phyloP scores from a whole-genome alignment of 768 basidiomycete genomes.

The Roridomyces roridus region DNA sequence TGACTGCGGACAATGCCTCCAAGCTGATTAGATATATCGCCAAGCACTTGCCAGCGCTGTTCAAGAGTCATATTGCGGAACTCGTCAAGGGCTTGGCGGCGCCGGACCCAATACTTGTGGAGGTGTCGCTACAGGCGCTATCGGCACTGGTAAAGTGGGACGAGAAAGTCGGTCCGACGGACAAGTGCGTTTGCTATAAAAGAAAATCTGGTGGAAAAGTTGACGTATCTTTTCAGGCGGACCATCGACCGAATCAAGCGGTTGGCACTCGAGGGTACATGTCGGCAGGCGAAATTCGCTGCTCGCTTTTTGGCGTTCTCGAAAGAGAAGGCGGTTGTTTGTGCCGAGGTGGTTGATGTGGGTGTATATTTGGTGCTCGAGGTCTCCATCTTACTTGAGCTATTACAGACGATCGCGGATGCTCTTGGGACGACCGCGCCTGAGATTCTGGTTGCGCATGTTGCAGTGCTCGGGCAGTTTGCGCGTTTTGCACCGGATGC shows the following conservation, averaged over 20 bases:
- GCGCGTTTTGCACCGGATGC: slow-evolving; percentile 69
- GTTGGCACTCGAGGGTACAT: slow-evolving; percentile 63
- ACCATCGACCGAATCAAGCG: slow-evolving; percentile 68
- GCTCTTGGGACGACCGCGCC: slow-evolving; percentile 52
- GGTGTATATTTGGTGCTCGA: slow-evolving; percentile 27
- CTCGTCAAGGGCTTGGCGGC: slow-evolving; percentile 75
- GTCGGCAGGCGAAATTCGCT: slow-evolving; percentile 84
- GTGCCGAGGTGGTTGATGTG: slow-evolving; percentile 70
- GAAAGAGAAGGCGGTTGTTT: slow-evolving; percentile 56
- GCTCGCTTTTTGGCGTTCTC: slow-evolving; percentile 72
- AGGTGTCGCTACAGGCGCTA: slow-evolving; percentile 78
- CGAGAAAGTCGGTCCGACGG: slow-evolving; percentile 57
- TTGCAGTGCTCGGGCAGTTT: slow-evolving; percentile 78
- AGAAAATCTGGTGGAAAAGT: background rate
- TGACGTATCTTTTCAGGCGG: slow-evolving; percentile 50
- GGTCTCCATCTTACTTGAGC: no score
- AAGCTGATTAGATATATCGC: slow-evolving; percentile 65
- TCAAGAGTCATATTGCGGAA: slow-evolving; percentile 76
- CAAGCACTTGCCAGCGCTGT: slow-evolving; percentile 78
- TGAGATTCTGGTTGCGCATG: slow-evolving; percentile 65
- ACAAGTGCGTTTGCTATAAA: slow-evolving; percentile 61
- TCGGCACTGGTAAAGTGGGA: slow-evolving; percentile 71
- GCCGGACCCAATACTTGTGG: slow-evolving; percentile 58
- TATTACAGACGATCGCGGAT: slow-evolving; percentile 66
- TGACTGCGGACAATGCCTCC: slow-evolving; percentile 54